These are phyloP conservation scores for Phytopythium oedochilum DNA, from an alignment of 352 stramenopile species.

Conservation along the genomic window DNA sequence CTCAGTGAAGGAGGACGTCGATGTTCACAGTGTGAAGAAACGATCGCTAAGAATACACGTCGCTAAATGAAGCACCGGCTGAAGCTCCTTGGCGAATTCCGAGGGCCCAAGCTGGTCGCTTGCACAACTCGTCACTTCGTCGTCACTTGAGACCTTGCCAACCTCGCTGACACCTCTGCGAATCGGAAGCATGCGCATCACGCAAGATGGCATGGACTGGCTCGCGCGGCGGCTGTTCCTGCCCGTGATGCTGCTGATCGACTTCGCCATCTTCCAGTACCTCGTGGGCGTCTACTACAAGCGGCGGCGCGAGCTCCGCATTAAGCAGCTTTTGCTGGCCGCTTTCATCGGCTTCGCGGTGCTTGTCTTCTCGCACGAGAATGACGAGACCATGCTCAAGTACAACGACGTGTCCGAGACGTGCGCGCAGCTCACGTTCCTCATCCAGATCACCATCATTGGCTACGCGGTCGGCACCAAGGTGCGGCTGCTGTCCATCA, in stretches of 20 bases:
- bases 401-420: conserved; percentile 27
- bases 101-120: too few relatives aligned
- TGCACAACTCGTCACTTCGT: too few relatives aligned
- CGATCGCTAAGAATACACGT: too few relatives aligned
- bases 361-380: conserved; percentile 18
- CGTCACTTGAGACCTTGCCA: too few relatives aligned
- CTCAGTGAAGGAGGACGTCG: too few relatives aligned
- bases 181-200: too few relatives aligned
- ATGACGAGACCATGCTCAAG: conserved; percentile 7
- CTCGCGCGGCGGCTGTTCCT: conserved; percentile 7
- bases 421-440: conserved; percentile 20
- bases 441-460: conserved; percentile 26
- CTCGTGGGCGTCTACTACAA: conserved; percentile 13
- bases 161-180: too few relatives aligned
- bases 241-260: conserved; percentile 10
- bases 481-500: too few relatives aligned
- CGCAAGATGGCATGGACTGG: conserved; percentile 9
- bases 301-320: conserved; percentile 8
- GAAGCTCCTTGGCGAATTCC: too few relatives aligned
- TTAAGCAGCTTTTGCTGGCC: conserved; percentile 6
- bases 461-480: too few relatives aligned
- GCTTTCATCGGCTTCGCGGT: conserved; percentile 17
- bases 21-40: too few relatives aligned
- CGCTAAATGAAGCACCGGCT: too few relatives aligned
- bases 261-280: conserved; percentile 9